phyloP scores from a whole-genome alignment of 306 rosid genomes.

The Argentina anserina region DNA sequence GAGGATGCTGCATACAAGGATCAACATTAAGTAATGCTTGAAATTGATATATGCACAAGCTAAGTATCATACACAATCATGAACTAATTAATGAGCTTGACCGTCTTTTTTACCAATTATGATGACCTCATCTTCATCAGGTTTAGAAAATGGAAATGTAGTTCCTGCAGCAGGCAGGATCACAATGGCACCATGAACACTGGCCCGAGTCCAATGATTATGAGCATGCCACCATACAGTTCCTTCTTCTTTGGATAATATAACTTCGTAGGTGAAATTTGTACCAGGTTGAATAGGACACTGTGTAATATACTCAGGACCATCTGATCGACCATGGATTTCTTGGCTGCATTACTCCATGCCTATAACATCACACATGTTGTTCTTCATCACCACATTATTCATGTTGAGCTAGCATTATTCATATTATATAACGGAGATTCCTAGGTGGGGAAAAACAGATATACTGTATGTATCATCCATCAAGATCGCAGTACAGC shows the following conservation, averaged over 20 bases:
- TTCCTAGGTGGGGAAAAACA: too few relatives aligned
- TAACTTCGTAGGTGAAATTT: slow-evolving; percentile 35
- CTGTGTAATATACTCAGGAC: slow-evolving; percentile 24
- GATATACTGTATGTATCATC: too few relatives aligned
- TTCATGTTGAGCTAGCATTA: too few relatives aligned
- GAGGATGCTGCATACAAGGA: not conserved
- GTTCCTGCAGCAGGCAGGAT: not conserved
- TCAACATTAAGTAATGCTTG: not conserved
- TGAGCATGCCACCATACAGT: slow-evolving; percentile 11
- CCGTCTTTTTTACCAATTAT: too few relatives aligned
- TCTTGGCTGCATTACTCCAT: slow-evolving; percentile 51
- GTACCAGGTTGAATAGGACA: slow-evolving; percentile 44
- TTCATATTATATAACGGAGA: too few relatives aligned
- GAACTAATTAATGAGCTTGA: too few relatives aligned
- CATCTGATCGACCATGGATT: slow-evolving; percentile 70
- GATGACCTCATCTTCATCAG: slow-evolving; percentile 4
- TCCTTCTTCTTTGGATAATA: slow-evolving; percentile 46
- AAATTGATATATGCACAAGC: too few relatives aligned
- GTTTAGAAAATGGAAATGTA: slow-evolving; percentile 1
- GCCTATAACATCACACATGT: slow-evolving; percentile 25
- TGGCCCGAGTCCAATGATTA: slow-evolving; percentile 17
- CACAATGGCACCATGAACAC: slow-evolving; percentile 21
- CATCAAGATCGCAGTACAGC: too few relatives aligned
- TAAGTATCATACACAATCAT: too few relatives aligned
- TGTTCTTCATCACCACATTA: too few relatives aligned